Evolutionary conservation across 345 rosid species (phyloP).

Genomic region (Rhodamnia rubescens): DNA sequence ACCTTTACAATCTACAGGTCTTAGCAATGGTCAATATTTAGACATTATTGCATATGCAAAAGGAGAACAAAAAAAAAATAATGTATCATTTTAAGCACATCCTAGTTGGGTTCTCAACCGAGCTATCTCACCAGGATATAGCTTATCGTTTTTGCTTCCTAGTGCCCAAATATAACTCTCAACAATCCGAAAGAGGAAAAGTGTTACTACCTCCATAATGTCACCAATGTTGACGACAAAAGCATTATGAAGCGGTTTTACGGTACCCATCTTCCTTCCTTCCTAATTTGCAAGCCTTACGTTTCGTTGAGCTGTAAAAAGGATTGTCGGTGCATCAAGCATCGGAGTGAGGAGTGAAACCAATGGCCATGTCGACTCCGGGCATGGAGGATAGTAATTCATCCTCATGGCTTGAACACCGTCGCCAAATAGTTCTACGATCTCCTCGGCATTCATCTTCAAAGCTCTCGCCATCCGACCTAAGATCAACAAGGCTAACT

Average conservation of each 20-base stretch:
- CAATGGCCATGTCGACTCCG: conserved; percentile 33
- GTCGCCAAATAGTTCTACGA: conserved; percentile 17
- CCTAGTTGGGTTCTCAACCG: background rate
- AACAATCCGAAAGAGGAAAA: background rate
- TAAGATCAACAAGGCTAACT: conserved; percentile 14
- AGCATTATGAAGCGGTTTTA: conserved; percentile 14
- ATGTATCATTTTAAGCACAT: background rate
- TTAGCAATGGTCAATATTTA: background rate
- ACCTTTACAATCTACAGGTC: background rate
- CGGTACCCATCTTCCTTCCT: conserved; percentile 19
- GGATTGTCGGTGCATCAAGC: conserved; percentile 9
- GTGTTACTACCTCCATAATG: conserved; percentile 1
- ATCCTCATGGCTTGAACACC: conserved; percentile 41
- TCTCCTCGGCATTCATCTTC: conserved; percentile 21
- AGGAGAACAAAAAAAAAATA: background rate
- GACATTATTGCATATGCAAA: background rate
- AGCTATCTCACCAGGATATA: background rate
- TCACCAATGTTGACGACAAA: conserved; percentile 13
- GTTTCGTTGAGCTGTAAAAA: conserved; percentile 10
- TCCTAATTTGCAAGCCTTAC: conserved; percentile 13
- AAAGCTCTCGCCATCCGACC: conserved; percentile 24
- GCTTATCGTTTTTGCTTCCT: background rate
- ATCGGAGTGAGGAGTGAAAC: conserved; percentile 31
- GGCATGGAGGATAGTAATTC: conserved; percentile 47
- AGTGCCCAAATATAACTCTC: background rate